A percentile compares a stretch with the other conserved stretches of the same genome.
Evolutionary conservation across 805 yeast species (phyloP).

Genomic region (Candida takata): DNA sequence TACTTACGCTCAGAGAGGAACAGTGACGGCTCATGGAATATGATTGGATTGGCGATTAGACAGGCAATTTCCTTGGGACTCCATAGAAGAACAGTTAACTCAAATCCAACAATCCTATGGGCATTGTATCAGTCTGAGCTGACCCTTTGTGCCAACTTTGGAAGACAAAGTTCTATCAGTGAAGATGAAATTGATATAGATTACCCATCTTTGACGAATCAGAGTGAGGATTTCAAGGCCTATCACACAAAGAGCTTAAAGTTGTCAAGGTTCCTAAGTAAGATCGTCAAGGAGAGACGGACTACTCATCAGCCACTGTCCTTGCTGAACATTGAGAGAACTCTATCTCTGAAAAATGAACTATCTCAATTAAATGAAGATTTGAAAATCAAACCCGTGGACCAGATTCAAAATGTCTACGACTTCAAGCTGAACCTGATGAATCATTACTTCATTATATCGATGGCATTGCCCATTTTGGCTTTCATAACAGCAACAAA

Average conservation of each 20-base stretch:
- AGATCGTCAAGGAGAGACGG: constrained; percentile 34
- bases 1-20: constrained; percentile 38
- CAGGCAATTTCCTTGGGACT: constrained; percentile 44
- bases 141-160: constrained; percentile 36
- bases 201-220: constrained; percentile 25
- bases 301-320: constrained; percentile 33
- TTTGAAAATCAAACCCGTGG: constrained; percentile 25
- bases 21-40: constrained; percentile 42
- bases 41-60: constrained; percentile 39
- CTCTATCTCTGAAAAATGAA: constrained; percentile 30
- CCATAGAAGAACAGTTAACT: constrained; percentile 26
- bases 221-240: constrained; percentile 22
- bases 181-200: constrained; percentile 39
- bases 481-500: constrained; percentile 32
- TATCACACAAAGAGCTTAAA: constrained; percentile 30
- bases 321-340: constrained; percentile 33
- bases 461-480: constrained; percentile 37
- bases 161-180: constrained; percentile 37
- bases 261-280: constrained; percentile 32
- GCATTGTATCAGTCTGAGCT: constrained; percentile 36
- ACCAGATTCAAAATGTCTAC: constrained; percentile 26
- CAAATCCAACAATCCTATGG: constrained; percentile 29
- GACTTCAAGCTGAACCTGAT: constrained; percentile 36
- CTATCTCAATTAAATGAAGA: constrained; percentile 29
- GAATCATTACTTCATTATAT: constrained; percentile 35